Conservation (phyloP, 1,284 basidiomycete genomes). For the Mycena citricolor region DNA sequence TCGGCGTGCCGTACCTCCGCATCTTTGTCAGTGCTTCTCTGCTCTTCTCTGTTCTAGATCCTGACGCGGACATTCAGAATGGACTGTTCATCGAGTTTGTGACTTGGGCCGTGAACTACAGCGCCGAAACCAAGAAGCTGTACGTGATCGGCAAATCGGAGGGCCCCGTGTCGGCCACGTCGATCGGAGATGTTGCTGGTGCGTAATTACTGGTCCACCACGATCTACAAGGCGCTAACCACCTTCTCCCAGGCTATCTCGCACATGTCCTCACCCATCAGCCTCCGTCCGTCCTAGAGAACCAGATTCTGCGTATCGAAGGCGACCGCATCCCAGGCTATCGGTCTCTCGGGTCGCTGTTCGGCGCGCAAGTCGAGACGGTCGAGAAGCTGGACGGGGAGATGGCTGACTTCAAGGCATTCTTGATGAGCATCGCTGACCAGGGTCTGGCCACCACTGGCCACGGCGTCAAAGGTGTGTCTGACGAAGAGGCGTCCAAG, state of each 20-base stretch:
- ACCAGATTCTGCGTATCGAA: constrained; percentile 30
- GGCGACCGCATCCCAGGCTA: constrained; percentile 29
- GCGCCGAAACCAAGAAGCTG: constrained; percentile 16
- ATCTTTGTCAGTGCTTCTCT: constrained; percentile 25
- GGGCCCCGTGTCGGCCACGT: constrained; percentile 24
- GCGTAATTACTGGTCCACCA: neutral
- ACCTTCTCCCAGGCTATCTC: constrained; percentile 31
- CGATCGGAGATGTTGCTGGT: constrained; percentile 21
- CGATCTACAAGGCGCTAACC: too few species aligned
- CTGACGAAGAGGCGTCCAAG: too few species aligned
- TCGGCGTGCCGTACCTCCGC: constrained; percentile 20
- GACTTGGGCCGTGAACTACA: constrained; percentile 15
- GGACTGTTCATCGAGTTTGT: constrained; percentile 23
- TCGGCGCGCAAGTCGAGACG: constrained; percentile 21
- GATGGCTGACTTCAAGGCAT: constrained; percentile 4
- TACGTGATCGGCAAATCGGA: constrained; percentile 26
- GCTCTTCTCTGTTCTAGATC: neutral
- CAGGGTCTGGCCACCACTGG: constrained; percentile 5
- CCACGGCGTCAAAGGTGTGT: neutral
- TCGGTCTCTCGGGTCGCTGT: constrained; percentile 22
- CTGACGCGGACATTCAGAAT: constrained; percentile 2
- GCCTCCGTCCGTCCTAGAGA: constrained; percentile 24
- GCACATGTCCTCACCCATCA: constrained; percentile 31
- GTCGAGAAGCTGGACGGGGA: constrained; percentile 21
- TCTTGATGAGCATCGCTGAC: neutral